Conservation (phyloP, 2,329 filamentous ascomycete genomes). For the Colletotrichum sp. region DNA sequence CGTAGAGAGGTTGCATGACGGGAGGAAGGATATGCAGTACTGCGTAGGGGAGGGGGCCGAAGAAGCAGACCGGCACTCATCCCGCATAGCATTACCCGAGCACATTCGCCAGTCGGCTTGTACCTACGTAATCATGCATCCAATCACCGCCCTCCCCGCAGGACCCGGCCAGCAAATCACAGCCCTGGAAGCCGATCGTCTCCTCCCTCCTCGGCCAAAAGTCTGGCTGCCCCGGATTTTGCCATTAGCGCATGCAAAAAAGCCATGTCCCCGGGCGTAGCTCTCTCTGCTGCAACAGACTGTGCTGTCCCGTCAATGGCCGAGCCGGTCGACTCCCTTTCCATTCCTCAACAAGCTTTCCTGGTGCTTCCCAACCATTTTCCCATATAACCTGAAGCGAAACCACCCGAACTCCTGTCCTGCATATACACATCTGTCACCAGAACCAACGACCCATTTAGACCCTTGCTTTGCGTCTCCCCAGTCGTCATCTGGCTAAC, state of each 20-base stretch:
- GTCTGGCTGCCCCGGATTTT: slow-evolving; percentile 19
- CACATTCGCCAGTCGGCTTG: background rate
- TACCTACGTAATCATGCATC: slow-evolving; percentile 18
- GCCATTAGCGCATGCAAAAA: slow-evolving; percentile 16
- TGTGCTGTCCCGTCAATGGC: slow-evolving; percentile 1
- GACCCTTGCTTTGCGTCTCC: background rate
- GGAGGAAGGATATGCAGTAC: background rate
- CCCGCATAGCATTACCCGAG: background rate
- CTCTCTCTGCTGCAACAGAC: background rate
- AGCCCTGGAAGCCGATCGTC: slow-evolving; percentile 3
- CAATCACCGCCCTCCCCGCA: slow-evolving; percentile 12
- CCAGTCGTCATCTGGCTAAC: background rate
- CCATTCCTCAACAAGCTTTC: slow-evolving; percentile 20
- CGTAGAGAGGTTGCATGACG: background rate
- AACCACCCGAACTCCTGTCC: slow-evolving; percentile 17
- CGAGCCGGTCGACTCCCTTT: background rate
- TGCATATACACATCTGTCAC: background rate
- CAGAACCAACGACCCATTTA: background rate
- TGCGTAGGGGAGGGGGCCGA: background rate
- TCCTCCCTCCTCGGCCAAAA: background rate
- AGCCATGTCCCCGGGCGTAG: background rate
- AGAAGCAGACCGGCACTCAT: background rate
- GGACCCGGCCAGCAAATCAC: slow-evolving; percentile 18
- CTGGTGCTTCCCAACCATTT: slow-evolving; percentile 15
- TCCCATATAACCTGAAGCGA: slow-evolving; percentile 12